phyloP scores from a whole-genome alignment of 2,329 filamentous ascomycete genomes.

The Aspergillus pseudonomiae region DNA sequence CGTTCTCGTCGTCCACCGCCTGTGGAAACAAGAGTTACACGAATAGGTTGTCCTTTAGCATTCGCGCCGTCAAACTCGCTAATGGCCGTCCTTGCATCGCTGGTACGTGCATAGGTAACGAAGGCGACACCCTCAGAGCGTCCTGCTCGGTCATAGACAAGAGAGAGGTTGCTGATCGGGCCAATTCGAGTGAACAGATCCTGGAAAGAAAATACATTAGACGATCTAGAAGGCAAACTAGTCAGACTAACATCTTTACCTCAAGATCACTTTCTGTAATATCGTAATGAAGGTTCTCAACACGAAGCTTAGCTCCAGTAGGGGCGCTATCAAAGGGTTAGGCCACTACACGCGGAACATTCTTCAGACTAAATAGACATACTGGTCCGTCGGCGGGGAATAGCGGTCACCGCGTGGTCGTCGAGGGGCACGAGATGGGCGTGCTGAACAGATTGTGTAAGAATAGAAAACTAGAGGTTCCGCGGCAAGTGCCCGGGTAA shows the following conservation, averaged over 20 bases:
- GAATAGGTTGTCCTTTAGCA: conserved; percentile 85
- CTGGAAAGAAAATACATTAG: conserved; percentile 48
- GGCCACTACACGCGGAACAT: background rate
- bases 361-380: conserved; percentile 20
- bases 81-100: conserved; percentile 75
- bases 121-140: conserved; percentile 84
- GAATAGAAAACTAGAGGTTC: conserved; percentile 9
- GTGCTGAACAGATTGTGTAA: conserved; percentile 31
- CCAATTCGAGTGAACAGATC: conserved; percentile 81
- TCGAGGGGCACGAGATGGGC: conserved; percentile 49
- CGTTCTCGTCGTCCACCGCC: conserved; percentile 35
- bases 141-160: conserved; percentile 84
- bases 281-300: conserved; percentile 92
- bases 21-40: conserved; percentile 67
- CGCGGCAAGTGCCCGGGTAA: background rate
- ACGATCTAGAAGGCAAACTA: background rate
- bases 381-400: conserved; percentile 41
- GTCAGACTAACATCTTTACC: conserved; percentile 49
- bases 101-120: conserved; percentile 73
- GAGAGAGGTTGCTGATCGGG: conserved; percentile 66
- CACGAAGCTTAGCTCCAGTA: conserved; percentile 71
- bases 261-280: conserved; percentile 81
- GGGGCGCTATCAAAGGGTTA: conserved; percentile 47
- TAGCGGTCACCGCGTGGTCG: conserved; percentile 39
- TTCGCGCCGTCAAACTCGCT: conserved; percentile 86